Base-by-base conservation (phyloP, 768 basidiomycete genomes). In the Boletus subparvulus region DNA sequence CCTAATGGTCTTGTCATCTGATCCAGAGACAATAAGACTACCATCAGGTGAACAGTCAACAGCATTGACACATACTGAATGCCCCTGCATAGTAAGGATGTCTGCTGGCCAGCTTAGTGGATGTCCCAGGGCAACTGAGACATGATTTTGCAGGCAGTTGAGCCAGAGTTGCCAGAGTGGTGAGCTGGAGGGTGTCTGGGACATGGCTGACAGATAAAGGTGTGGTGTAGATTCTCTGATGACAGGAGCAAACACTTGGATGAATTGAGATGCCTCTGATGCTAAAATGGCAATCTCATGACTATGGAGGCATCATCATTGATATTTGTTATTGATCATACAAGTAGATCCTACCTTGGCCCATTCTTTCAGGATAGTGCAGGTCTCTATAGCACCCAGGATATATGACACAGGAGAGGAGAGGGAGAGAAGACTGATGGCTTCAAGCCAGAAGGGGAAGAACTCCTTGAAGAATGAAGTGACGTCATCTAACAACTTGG, bases 391-490 rank as follows among this genome's bases (percentile, higher is more conserved):
- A 14, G 48, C 42, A 44, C 35, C 21, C n/a, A 16, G n/a, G 14
- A 45, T 44, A 16, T 16, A 24, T 14, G 24, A 42, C 12, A 8
- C 11, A 16, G 47, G 48, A 8, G 47, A 50, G 44, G 17, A 24
- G 17, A 47, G 17, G 21, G 56, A 60, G 33, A 61, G 55, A 16
- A 68, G 58, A n/a, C 66, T 61, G 19, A 78, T 61, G 7, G 68
- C 70, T 48, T 78, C 77, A 11, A 78, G 52, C 77, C 77, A 78
- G 51, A 66, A 75, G 6, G 77, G 61, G 3, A 77, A 61, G 16
- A 60, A 58, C 0, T 51, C 32, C 41, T 67, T 47, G 21, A 68
- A 53, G 49, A 75, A 69, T 3, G 48, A 33, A 7, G 54, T 61
- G 14, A 69, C 10, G 4, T 12, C 12, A 12, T 33, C 12, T 11